Conservation (phyloP, 2,329 filamentous ascomycete genomes). For the Penicillium hesseltinei region DNA sequence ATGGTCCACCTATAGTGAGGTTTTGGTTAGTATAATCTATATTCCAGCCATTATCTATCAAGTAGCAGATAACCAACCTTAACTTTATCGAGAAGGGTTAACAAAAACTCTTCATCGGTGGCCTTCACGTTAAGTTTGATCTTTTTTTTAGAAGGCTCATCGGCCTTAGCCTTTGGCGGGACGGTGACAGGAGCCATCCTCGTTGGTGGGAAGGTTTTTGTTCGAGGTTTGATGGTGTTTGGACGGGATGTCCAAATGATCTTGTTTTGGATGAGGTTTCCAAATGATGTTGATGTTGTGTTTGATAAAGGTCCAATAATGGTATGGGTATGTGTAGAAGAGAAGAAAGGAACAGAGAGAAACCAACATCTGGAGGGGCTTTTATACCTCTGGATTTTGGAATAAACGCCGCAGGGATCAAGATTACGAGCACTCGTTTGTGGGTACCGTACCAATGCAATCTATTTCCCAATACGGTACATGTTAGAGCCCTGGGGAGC, state of each 20-base stretch:
- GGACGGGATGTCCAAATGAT: too few relatives aligned
- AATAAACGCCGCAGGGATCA: not conserved
- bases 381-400: not conserved
- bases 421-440: not conserved
- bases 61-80: not conserved
- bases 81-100: rapidly evolving
- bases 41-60: not conserved
- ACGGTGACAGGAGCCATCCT: too few relatives aligned
- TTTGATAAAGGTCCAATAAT: too few relatives aligned
- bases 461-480: not conserved
- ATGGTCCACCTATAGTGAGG: not conserved
- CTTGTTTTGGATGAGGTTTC: too few relatives aligned
- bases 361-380: not conserved
- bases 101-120: not conserved
- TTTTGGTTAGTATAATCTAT: not conserved
- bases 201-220: too few relatives aligned
- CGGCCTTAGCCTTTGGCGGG: too few relatives aligned
- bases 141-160: too few relatives aligned
- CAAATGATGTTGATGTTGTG: too few relatives aligned
- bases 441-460: not conserved
- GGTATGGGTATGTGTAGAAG: not conserved
- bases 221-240: too few relatives aligned
- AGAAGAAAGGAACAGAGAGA: not conserved
- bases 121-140: too few relatives aligned
- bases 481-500: not conserved